A percentile compares a stretch with the other conserved stretches of the same genome.
phyloP scores from a whole-genome alignment of 2,329 filamentous ascomycete genomes.

The Grosmannia clavigera region DNA sequence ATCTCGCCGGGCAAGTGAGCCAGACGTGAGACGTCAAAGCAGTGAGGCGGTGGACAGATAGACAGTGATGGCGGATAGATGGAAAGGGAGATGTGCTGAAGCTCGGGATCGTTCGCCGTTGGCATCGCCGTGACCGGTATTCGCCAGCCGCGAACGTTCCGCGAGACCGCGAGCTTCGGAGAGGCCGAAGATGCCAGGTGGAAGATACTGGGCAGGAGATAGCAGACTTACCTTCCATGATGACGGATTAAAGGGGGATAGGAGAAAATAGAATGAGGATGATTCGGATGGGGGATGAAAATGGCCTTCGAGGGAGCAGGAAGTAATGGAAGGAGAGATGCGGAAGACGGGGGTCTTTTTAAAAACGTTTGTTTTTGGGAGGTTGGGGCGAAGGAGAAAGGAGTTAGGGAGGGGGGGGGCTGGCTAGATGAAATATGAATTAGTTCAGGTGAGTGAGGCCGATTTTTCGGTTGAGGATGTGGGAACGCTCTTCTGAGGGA shows the following conservation, averaged over 20 bases:
- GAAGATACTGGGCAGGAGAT: not conserved
- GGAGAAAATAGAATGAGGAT: slow-evolving; percentile 12
- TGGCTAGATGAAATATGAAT: slow-evolving; percentile 6
- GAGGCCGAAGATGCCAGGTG: not conserved
- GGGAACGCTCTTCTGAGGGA: slow-evolving; percentile 1
- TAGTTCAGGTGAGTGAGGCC: slow-evolving; percentile 8
- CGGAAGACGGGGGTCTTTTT: not conserved
- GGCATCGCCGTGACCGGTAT: not conserved
- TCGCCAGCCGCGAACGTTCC: not conserved
- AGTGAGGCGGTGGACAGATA: not conserved
- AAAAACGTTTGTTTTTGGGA: slow-evolving; percentile 6
- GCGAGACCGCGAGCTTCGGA: not conserved
- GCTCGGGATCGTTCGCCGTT: not conserved
- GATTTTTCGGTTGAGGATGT: slow-evolving; percentile 9
- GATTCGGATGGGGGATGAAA: not conserved
- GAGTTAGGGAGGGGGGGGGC: slow-evolving; percentile 1
- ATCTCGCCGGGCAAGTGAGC: not conserved
- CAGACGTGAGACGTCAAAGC: not conserved
- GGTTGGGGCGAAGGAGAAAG: slow-evolving; percentile 9
- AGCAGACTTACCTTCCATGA: slow-evolving; percentile 37
- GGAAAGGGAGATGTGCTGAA: not conserved
- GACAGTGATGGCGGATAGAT: not conserved
- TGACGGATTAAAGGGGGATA: slow-evolving; percentile 30
- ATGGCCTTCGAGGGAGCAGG: not conserved
- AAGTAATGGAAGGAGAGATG: not conserved